Evolutionary conservation across 192 early-diverging fungal genomes (phyloP), one percentile per base, ranked within the genome.

Genomic region (Geosiphon pyriformis): DNA sequence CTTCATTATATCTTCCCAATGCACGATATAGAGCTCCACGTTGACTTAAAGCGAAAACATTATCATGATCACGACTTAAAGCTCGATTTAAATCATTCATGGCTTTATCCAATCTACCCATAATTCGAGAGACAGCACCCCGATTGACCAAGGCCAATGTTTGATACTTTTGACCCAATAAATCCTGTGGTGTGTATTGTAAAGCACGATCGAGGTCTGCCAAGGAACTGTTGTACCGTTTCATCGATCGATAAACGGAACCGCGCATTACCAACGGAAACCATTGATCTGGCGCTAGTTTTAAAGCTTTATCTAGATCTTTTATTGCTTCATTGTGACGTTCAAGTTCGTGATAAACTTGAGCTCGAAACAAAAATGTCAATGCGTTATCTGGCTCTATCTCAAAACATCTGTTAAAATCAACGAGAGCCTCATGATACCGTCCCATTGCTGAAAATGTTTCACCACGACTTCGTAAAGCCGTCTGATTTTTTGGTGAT

Each of bases 51-150:
- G 65, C 27, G 56, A 53, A 57, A n/a, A n/a, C 34, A 42, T 47
- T 50, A 67, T 67, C 18, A 18, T 51, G 54, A 37, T 37, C n/a
- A 26, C 2, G 3, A n/a, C 26, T 25, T 31, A 67, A 46, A 27
- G 47, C 65, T 17, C 12, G 23, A 67, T 67, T 67, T 2, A 67
- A 46, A 46, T 67, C 65, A 17, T 37, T 1, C 42, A 67, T 27
- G 0, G 59, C 59, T 27, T 61, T 32, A 2, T 37, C 11, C 2
- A 6, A 46, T 47, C 59, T 61, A 17, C 20, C 42, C 2, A 47
- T 31, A 15, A 32, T 47, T 46, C 27, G 34, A 42, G 12, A 61
- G 8, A 61, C 42, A 42, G 20, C 23, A 18, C 59, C 59, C 25
- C 59, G n/a, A 47, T 47, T 35, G 2, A 23, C 33, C 34, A 47